These are phyloP conservation scores for Piper betle DNA, from an alignment of 164 flowering plant genomes.

Conservation along the genomic window DNA sequence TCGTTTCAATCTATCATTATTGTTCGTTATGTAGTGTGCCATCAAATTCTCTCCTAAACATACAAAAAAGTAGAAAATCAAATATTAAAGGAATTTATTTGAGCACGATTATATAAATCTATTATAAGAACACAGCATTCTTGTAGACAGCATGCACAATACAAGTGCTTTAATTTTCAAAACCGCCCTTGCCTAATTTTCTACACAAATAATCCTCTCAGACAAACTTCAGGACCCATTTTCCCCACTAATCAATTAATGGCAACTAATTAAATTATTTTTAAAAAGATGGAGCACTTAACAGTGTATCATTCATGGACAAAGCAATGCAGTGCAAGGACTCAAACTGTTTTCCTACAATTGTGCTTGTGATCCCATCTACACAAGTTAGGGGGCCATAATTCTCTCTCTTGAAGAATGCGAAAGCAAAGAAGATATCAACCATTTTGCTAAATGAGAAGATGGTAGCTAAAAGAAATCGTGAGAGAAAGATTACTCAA, in stretches of 20 bases:
- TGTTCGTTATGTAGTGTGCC: neutral
- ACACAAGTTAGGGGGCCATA: slow-evolving; percentile 40
- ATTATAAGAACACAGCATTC: neutral
- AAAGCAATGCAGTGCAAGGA: slow-evolving; percentile 39
- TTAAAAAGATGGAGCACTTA: slow-evolving; percentile 8
- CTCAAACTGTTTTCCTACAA: slow-evolving; percentile 52
- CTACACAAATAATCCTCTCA: too few species aligned
- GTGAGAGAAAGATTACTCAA: too few species aligned
- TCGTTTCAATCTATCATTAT: too few species aligned
- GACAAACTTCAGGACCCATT: too few species aligned
- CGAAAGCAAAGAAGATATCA: slow-evolving; percentile 11
- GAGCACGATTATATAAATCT: neutral
- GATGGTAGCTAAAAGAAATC: too few species aligned
- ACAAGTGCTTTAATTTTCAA: neutral
- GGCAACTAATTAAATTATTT: neutral
- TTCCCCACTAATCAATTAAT: too few species aligned
- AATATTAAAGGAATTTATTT: neutral
- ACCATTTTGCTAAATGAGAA: too few species aligned
- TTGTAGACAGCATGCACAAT: neutral
- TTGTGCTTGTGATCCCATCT: slow-evolving; percentile 32
- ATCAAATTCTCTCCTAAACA: slow-evolving; percentile 51
- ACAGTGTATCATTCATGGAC: slow-evolving; percentile 59
- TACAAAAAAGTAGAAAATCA: slow-evolving; percentile 1
- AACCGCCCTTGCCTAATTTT: neutral
- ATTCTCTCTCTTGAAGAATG: slow-evolving; percentile 39